Conservation (phyloP, 2,329 filamentous ascomycete species). For the Nemania diffusa region DNA sequence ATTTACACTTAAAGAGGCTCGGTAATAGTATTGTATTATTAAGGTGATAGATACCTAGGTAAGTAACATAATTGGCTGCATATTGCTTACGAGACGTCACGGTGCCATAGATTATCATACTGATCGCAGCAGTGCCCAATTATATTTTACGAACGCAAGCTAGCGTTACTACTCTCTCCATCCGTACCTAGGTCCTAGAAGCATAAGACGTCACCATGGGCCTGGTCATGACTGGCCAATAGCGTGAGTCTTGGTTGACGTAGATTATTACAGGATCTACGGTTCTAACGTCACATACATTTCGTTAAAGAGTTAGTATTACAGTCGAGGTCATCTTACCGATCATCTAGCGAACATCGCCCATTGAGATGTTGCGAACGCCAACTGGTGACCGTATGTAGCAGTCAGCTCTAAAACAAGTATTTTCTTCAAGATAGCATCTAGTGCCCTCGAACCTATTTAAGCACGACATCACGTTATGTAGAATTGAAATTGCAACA, state of each 20-base stretch:
- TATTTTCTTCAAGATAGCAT: neutral
- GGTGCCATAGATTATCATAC: too few species aligned
- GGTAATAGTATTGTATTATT: too few species aligned
- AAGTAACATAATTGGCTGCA: too few species aligned
- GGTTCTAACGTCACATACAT: neutral
- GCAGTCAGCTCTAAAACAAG: too few species aligned
- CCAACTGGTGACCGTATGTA: too few species aligned
- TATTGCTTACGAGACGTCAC: too few species aligned
- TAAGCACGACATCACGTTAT: neutral
- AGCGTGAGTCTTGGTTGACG: neutral
- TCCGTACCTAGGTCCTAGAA: too few species aligned
- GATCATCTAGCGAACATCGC: neutral
- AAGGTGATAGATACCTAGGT: too few species aligned
- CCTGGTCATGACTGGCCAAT: neutral
- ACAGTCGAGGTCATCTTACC: neutral
- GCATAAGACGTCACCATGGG: neutral
- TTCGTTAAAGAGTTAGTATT: conserved; percentile 4
- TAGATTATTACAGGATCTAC: neutral
- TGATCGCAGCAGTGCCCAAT: too few species aligned
- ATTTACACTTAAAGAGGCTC: too few species aligned
- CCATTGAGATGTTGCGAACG: neutral
- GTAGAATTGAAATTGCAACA: neutral
- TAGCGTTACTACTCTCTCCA: too few species aligned
- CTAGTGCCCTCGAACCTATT: neutral
- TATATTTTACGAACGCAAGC: too few species aligned